A percentile compares a stretch with the other conserved stretches of the same genome.
phyloP scores from a whole-genome alignment of 371 early-diverging fungal genomes.

The Dinochytrium kinnereticum region DNA sequence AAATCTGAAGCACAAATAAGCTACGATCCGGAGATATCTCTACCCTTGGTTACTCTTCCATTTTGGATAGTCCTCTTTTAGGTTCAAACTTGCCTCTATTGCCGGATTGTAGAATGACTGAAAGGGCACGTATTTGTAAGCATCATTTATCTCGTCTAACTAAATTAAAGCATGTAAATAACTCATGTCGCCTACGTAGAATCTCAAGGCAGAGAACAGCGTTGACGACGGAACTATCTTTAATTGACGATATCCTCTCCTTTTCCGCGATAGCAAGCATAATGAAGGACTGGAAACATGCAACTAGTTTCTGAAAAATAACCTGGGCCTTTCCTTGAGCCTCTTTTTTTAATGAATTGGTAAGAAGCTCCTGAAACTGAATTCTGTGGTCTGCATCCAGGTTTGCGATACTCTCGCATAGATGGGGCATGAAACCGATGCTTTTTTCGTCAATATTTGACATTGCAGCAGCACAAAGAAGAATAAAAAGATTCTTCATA shows the following conservation, averaged over 20 bases:
- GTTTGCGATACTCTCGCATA: slow-evolving; percentile 6
- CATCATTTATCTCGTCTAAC: slow-evolving; percentile 46
- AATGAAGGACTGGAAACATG: slow-evolving; percentile 42
- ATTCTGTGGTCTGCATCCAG: neutral
- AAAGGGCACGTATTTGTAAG: slow-evolving; percentile 36
- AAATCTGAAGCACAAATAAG: slow-evolving; percentile 52
- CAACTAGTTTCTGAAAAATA: slow-evolving; percentile 40
- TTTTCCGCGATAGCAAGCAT: slow-evolving; percentile 29
- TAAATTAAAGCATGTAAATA: too few relatives aligned
- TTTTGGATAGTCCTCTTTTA: slow-evolving; percentile 81
- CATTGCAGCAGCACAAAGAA: neutral
- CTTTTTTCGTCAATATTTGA: neutral
- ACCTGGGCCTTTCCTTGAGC: neutral
- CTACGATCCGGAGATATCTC: neutral
- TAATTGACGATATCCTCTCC: slow-evolving; percentile 14
- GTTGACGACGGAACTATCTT: slow-evolving; percentile 29
- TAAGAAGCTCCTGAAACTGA: neutral
- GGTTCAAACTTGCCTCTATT: slow-evolving; percentile 76
- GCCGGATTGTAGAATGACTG: slow-evolving; percentile 73
- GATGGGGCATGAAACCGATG: neutral
- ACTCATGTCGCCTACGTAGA: slow-evolving; percentile 23
- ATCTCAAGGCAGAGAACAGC: slow-evolving; percentile 39
- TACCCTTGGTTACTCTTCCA: slow-evolving; percentile 68
- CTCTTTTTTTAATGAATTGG: neutral
- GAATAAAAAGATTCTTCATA: neutral